Evolutionary conservation across 2,329 filamentous ascomycete genomes (phyloP).

Genomic region (Monosporascus sp.): DNA sequence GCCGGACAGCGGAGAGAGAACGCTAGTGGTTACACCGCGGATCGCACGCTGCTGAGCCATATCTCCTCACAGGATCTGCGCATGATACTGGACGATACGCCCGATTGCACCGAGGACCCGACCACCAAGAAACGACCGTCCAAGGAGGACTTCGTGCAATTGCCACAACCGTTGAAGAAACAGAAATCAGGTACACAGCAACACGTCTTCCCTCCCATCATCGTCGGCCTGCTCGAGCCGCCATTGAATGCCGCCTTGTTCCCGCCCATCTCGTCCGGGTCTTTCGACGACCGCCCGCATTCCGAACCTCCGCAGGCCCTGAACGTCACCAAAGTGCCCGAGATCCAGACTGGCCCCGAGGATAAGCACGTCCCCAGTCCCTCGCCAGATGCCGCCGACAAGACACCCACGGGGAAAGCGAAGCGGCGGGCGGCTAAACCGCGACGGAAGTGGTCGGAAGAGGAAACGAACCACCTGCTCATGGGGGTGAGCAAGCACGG

Average conservation of each 20-base stretch:
- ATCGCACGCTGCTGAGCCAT: constrained; percentile 21
- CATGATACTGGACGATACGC: constrained; percentile 41
- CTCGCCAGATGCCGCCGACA: constrained; percentile 24
- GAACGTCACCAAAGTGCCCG: constrained; percentile 27
- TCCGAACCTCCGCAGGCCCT: constrained; percentile 39
- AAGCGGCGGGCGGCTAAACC: constrained; percentile 54
- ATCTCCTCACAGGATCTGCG: constrained; percentile 40
- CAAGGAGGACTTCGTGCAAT: constrained; percentile 59
- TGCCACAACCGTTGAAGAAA: constrained; percentile 61
- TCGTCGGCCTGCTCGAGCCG: constrained; percentile 59
- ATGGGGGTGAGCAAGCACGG: constrained; percentile 59
- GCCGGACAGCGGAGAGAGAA: constrained; percentile 17
- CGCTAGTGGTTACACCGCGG: constrained; percentile 12
- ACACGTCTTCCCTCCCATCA: constrained; percentile 57
- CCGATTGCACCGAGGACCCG: constrained; percentile 39
- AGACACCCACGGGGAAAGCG: constrained; percentile 32
- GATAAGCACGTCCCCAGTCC: constrained; percentile 23
- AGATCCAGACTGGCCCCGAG: constrained; percentile 16
- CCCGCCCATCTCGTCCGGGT: constrained; percentile 55
- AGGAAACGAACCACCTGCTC: constrained; percentile 59
- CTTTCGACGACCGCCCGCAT: constrained; percentile 45
- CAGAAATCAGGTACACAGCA: constrained; percentile 53
- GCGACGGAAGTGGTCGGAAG: constrained; percentile 59
- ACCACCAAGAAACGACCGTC: constrained; percentile 52
- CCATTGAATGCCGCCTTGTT: constrained; percentile 58